Evolutionary conservation across 2,329 filamentous ascomycete species (phyloP).

Genomic region (Alternaria alternata): DNA sequence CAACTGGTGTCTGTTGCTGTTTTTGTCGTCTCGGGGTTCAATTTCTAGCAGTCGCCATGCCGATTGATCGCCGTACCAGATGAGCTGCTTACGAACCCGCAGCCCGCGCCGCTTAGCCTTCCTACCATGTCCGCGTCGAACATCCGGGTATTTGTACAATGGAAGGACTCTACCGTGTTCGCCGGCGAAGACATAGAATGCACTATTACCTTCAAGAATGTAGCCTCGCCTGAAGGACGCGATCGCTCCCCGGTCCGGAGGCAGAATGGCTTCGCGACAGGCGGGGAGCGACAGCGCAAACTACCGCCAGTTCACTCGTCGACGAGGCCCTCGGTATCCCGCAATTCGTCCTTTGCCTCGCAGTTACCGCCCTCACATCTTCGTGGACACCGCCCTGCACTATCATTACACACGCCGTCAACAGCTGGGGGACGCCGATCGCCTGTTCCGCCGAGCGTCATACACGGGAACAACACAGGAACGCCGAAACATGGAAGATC

Average conservation of each 20-base stretch:
- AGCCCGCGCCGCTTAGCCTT: conserved; percentile 36
- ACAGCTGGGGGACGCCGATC: conserved; percentile 37
- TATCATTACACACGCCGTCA: conserved; percentile 65
- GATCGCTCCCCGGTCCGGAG: conserved; percentile 42
- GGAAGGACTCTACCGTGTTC: conserved; percentile 93
- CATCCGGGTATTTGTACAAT: conserved; percentile 94
- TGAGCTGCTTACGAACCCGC: conserved; percentile 42
- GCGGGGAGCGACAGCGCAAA: conserved; percentile 50
- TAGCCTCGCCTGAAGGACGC: conserved; percentile 61
- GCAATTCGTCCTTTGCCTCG: conserved; percentile 47
- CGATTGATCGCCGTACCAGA: conserved; percentile 36
- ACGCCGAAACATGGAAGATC: conserved; percentile 55
- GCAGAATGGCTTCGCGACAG: conserved; percentile 48
- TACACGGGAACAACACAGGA: conserved; percentile 35
- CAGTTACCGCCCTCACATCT: conserved; percentile 46
- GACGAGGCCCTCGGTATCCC: conserved; percentile 45
- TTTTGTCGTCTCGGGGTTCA: conserved; percentile 10
- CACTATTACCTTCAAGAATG: conserved; percentile 95
- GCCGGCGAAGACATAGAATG: conserved; percentile 96
- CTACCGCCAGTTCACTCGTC: conserved; percentile 49
- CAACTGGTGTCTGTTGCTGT: conserved; percentile 11
- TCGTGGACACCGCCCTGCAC: conserved; percentile 70
- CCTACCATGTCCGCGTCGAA: conserved; percentile 60
- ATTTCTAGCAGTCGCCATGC: conserved; percentile 36
- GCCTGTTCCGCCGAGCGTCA: conserved; percentile 30